Conservation (phyloP, 306 rosid species). For the Cajanus cajan region DNA sequence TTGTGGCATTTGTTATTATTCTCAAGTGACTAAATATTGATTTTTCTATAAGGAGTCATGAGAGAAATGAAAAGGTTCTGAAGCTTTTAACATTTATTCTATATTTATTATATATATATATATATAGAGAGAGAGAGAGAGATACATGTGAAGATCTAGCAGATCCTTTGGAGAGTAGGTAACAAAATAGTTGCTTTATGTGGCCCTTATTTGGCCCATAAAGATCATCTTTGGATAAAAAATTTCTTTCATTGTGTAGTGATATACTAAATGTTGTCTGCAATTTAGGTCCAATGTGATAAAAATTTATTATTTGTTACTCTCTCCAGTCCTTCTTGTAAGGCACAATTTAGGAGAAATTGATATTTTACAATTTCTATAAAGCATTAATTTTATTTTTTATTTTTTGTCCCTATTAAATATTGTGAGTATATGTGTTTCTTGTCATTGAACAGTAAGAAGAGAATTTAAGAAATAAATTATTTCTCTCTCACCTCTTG, state of each 20-base stretch:
- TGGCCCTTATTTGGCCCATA: neutral
- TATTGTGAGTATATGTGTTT: too few species aligned
- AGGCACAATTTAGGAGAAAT: too few species aligned
- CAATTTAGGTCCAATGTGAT: neutral
- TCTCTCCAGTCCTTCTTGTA: too few species aligned
- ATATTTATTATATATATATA: neutral
- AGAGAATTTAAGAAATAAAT: too few species aligned
- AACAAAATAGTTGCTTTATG: neutral
- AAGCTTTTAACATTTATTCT: neutral
- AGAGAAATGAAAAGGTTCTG: neutral
- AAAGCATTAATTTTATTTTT: too few species aligned
- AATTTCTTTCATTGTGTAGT: neutral
- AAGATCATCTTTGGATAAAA: neutral
- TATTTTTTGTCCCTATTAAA: too few species aligned
- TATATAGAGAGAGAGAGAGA: too few species aligned
- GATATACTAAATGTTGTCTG: neutral
- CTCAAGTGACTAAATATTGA: neutral
- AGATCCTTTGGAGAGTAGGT: neutral
- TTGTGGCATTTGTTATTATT: conserved; percentile 14
- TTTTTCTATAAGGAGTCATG: neutral
- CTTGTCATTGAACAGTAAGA: too few species aligned
- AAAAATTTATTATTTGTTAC: neutral
- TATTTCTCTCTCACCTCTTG: too few species aligned
- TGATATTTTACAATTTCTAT: too few species aligned
- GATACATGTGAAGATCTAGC: neutral